phyloP scores from a whole-genome alignment of 345 rosid genomes.

The Eucalyptus camaldulensis region DNA sequence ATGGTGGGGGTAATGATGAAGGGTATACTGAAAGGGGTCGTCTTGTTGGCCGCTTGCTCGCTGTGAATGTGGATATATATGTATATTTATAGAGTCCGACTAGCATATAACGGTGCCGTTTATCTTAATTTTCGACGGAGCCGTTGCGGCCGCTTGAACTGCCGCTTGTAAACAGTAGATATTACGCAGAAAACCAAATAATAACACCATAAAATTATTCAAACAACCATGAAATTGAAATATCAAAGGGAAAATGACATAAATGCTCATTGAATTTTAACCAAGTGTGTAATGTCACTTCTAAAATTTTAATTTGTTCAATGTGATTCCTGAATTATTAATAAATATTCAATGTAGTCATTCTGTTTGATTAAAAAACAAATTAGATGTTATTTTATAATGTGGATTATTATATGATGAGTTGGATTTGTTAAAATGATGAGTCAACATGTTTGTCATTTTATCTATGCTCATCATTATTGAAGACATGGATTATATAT shows the following conservation, averaged over 20 bases:
- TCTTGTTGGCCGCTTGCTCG: not conserved
- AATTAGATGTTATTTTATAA: no score
- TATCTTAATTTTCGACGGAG: not conserved
- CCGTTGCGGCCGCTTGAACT: not conserved
- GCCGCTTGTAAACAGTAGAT: not conserved
- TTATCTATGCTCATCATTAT: not conserved
- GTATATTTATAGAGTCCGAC: not conserved
- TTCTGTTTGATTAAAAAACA: not conserved
- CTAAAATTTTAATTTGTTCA: no score
- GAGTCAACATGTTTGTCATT: not conserved
- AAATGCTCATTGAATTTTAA: not conserved
- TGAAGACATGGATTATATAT: no score
- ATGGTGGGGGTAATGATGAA: not conserved
- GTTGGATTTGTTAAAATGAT: not conserved
- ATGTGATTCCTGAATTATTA: no score
- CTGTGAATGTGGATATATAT: not conserved
- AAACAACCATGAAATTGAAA: not conserved
- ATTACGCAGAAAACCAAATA: not conserved
- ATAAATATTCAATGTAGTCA: no score
- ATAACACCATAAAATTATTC: not conserved
- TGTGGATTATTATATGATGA: no score
- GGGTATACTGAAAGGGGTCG: not conserved
- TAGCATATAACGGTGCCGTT: not conserved
- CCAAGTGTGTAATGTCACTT: accelerated
- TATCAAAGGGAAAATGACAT: not conserved